Base-by-base conservation (phyloP, 768 basidiomycete species). In the Boletus pseudo-olivaceus region DNA sequence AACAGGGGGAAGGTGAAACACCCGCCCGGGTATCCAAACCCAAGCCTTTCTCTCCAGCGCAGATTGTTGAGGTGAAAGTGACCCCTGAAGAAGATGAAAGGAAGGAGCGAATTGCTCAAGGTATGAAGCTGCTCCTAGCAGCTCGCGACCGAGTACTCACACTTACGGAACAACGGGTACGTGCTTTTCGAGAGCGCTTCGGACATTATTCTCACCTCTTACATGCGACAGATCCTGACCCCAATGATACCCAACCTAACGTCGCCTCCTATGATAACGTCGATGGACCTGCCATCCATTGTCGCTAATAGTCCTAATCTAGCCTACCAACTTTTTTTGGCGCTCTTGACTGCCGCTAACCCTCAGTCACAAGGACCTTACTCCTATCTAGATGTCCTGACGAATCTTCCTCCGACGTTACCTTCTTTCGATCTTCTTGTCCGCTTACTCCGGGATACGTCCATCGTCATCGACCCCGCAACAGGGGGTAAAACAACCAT, bases 341-440 rank as follows among this genome's bases (percentile, higher is more conserved):
- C 82, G 26, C 72, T 89, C 37, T 74, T 89, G 42, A 74, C 77
- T 20, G 69, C 74, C 44, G 53, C 66, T 60, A 62, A 67, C 55
- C 41, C 57, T 26, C 65, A 60, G 51, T 59, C 61, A 47, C 66
- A 69, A 53, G 73, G 67, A 33, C 49, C 73, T 75, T 20, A 75
- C 72, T 43, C 78, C 3, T 88, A 84, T 69, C 74, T 90, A 51
- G 82, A 88, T 44, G 80, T 83, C 23, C 72, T 91, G 12, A 76
- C 77, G 9, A 79, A 71, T 61, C 78, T 92, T 44, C 86, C 90
- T 5, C 89, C 89, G 1, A 85, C 83, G 0, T 73, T 90, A 30
- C 76, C 85, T 26, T 82, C 87, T 4, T 88, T 90, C 60, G 88
- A 91, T 64, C 74, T 92, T 34, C 72, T 89, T 32, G 88, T 83